These are phyloP conservation scores for Debaryomyces tyrocola DNA, from an alignment of 805 yeast genomes.

Conservation along the genomic window DNA sequence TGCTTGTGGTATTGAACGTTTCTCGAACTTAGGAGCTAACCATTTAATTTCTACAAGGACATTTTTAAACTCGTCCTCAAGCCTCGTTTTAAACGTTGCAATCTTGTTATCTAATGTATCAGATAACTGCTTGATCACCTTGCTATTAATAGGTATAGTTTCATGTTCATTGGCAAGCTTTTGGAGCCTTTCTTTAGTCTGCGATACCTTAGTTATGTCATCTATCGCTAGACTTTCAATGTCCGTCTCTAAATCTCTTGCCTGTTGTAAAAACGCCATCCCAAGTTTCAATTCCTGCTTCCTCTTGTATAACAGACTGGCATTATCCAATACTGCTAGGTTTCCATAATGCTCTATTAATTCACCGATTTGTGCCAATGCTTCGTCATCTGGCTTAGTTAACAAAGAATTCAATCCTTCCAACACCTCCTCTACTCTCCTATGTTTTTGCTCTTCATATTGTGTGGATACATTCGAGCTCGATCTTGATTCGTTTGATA, in stretches of 20 bases:
- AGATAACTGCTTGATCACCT: constrained; percentile 1
- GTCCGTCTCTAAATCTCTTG: not conserved
- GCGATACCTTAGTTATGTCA: not conserved
- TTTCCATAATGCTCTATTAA: constrained; percentile 13
- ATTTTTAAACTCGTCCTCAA: constrained; percentile 11
- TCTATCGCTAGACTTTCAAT: not conserved
- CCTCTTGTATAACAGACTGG: not conserved
- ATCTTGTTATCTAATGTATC: constrained; percentile 6
- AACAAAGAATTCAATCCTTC: not conserved
- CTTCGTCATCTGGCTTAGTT: not conserved
- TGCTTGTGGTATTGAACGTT: constrained; percentile 9
- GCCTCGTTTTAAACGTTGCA: constrained; percentile 2
- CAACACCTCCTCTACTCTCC: constrained; percentile 2
- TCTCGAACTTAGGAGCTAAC: constrained; percentile 18
- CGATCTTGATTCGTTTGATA: not conserved
- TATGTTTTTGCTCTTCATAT: not conserved
- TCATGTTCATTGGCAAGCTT: not conserved
- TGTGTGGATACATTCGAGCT: not conserved
- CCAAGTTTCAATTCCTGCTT: not conserved
- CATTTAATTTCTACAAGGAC: constrained; percentile 19
- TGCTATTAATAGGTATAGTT: not conserved
- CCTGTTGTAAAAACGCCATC: not conserved
- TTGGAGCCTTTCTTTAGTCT: not conserved
- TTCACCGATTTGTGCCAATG: constrained; percentile 5
- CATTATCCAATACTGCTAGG: constrained; percentile 6